phyloP scores from a whole-genome alignment of 345 rosid genomes.

The Cardamine chenopodiifolia region DNA sequence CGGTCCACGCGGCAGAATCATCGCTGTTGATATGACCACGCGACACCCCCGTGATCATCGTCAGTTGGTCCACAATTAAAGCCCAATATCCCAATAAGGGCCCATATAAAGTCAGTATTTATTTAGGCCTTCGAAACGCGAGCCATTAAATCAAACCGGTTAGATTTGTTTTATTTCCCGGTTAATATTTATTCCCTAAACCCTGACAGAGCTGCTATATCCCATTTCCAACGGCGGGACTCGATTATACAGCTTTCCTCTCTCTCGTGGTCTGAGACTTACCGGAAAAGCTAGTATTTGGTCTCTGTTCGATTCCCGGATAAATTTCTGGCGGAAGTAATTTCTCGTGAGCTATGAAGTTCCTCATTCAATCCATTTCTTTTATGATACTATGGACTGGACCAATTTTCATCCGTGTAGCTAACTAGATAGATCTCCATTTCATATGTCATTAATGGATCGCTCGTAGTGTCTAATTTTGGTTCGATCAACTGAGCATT shows the following conservation, averaged over 20 bases:
- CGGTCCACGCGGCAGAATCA: constrained; percentile 25
- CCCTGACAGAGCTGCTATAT: constrained; percentile 6
- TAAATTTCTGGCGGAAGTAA: not conserved
- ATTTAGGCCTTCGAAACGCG: not conserved
- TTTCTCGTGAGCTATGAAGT: constrained; percentile 49
- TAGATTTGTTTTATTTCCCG: constrained; percentile 13
- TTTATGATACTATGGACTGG: constrained; percentile 27
- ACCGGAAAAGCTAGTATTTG: constrained; percentile 23
- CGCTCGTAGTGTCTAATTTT: not conserved
- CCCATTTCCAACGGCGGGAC: constrained; percentile 28
- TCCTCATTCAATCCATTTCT: constrained; percentile 53
- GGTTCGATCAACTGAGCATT: not conserved
- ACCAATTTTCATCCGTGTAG: not conserved
- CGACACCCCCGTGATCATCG: constrained; percentile 14
- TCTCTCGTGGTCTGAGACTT: constrained; percentile 12
- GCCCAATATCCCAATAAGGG: not conserved
- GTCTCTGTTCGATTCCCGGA: not conserved
- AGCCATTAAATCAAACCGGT: constrained; percentile 18
- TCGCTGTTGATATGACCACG: not conserved
- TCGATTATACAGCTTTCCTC: constrained; percentile 13
- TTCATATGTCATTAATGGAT: not conserved
- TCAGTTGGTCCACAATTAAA: not conserved
- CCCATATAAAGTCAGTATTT: constrained; percentile 3
- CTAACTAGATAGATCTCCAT: constrained; percentile 27
- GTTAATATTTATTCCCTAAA: constrained; percentile 26